Evolutionary conservation across 1,139 yeast genomes (phyloP).

Genomic region (Pichia sp.): DNA sequence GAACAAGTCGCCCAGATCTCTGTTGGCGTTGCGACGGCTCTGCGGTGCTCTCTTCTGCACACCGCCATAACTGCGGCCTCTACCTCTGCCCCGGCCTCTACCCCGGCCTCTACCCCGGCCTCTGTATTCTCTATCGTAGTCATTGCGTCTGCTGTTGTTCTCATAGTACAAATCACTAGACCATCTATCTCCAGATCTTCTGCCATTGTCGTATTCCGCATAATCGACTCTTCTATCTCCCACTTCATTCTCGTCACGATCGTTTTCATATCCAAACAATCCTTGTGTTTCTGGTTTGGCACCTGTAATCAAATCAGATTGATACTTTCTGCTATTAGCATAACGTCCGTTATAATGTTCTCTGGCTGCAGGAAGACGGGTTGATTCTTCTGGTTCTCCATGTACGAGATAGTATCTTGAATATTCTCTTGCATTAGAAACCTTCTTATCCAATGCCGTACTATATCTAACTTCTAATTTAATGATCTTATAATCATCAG

Average conservation of each 20-base stretch:
- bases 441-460: conserved; percentile 50
- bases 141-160: not conserved
- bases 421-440: conserved; percentile 50
- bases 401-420: conserved; percentile 65
- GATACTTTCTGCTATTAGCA: conserved; percentile 4
- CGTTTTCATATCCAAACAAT: conserved; percentile 16
- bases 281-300: conserved; percentile 14
- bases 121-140: not conserved
- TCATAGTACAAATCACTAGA: conserved; percentile 10
- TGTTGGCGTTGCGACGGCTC: not conserved
- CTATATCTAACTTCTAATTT: conserved; percentile 40
- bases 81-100: conserved; percentile 6
- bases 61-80: conserved; percentile 3
- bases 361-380: conserved; percentile 19
- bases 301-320: conserved; percentile 26
- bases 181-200: no score
- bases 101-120: conserved; percentile 6
- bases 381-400: conserved; percentile 57
- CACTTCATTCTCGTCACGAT: conserved; percentile 7
- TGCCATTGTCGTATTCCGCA: not conserved
- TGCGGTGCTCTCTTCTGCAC: not conserved
- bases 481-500: conserved; percentile 9
- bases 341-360: no score
- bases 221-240: not conserved
- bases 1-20: not conserved